These are phyloP conservation scores for Globisporangium spinosum DNA, from an alignment of 352 stramenopile species.

Conservation along the genomic window DNA sequence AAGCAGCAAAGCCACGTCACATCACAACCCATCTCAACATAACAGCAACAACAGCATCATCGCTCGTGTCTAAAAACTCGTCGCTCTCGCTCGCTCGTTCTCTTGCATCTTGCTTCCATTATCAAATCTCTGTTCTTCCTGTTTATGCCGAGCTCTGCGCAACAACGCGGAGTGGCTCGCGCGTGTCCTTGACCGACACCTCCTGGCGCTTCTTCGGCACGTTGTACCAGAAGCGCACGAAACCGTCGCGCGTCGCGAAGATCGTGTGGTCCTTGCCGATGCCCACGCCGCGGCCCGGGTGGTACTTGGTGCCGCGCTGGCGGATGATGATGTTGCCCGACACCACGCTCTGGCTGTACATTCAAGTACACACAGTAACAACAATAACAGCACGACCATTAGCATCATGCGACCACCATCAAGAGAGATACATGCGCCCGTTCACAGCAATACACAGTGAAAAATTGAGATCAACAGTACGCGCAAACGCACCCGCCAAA, in stretches of 20 bases:
- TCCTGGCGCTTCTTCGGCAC: constrained; percentile 80
- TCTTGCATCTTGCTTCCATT: constrained; percentile 18
- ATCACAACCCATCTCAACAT: neutral
- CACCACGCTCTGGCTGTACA: constrained; percentile 73
- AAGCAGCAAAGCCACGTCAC: neutral
- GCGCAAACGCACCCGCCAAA: constrained; percentile 78
- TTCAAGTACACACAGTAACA: neutral
- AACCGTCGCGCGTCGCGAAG: constrained; percentile 84
- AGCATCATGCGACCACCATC: neutral
- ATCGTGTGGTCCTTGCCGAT: constrained; percentile 94
- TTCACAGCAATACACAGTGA: neutral
- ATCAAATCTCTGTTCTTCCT: neutral
- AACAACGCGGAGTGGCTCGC: constrained; percentile 43
- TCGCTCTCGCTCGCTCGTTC: neutral
- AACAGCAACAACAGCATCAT: neutral
- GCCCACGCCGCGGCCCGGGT: constrained; percentile 92
- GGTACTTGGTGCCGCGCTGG: constrained; percentile 96
- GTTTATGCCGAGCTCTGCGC: constrained; percentile 17
- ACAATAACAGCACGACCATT: constrained; percentile 1
- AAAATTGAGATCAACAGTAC: neutral
- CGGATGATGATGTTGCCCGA: constrained; percentile 97
- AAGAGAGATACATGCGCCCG: neutral
- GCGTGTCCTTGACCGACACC: constrained; percentile 79
- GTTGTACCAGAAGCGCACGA: constrained; percentile 91
- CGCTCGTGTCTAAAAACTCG: constrained; percentile 4